Evolutionary conservation across 2,329 filamentous ascomycete species (phyloP).

Genomic region (Drechslera avenae): DNA sequence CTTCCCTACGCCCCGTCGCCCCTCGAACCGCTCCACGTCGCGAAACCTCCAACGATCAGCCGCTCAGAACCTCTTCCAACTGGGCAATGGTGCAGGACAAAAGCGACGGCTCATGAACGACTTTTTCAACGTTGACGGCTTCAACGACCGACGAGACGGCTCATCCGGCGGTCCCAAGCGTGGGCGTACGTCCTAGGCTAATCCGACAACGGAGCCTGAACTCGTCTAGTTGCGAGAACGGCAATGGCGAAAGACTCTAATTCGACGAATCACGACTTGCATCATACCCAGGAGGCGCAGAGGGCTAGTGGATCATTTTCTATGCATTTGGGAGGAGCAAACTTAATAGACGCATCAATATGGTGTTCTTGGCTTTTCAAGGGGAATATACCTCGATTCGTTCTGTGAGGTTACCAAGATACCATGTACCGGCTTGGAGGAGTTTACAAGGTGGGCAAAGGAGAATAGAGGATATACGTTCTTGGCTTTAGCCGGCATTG

Average conservation of each 20-base stretch:
- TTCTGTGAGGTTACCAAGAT: conserved; percentile 18
- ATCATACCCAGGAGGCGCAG: conserved; percentile 28
- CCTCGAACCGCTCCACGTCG: conserved; percentile 44
- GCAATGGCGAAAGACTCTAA: too few species aligned
- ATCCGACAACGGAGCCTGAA: not conserved
- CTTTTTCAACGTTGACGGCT: conserved; percentile 72
- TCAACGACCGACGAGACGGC: conserved; percentile 64
- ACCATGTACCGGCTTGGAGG: conserved; percentile 15
- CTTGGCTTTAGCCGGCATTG: too few species aligned
- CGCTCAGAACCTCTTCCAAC: conserved; percentile 47
- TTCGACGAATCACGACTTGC: conserved; percentile 22
- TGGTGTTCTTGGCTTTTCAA: conserved; percentile 28
- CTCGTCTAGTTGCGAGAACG: too few species aligned
- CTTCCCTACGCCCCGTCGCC: conserved; percentile 41
- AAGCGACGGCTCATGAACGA: conserved; percentile 76
- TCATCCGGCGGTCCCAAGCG: conserved; percentile 47
- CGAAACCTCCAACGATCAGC: conserved; percentile 41
- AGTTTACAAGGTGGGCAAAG: not conserved
- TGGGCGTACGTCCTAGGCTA: conserved; percentile 39
- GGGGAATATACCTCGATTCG: conserved; percentile 17
- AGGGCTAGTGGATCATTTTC: conserved; percentile 19
- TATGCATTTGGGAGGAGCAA: conserved; percentile 34
- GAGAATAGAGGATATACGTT: too few species aligned
- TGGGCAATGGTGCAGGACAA: conserved; percentile 69
- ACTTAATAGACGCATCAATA: conserved; percentile 30